Evolutionary conservation across 2,329 filamentous ascomycete genomes (phyloP).

Genomic region (Phoma sp.): DNA sequence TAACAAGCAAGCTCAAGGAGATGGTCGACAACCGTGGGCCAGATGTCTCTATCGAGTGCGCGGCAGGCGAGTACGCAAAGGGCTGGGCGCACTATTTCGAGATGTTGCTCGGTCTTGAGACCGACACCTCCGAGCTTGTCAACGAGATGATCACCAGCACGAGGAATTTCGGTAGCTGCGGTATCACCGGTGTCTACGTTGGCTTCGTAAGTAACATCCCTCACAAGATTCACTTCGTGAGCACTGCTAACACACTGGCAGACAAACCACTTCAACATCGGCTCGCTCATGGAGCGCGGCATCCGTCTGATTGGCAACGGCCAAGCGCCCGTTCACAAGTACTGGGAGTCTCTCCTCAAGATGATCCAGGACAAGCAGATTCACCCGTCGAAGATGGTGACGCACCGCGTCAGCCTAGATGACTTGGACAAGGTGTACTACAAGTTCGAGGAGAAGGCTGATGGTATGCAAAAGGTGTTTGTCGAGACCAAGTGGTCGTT

Average conservation of each 20-base stretch:
- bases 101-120: constrained; percentile 73
- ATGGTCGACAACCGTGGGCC: constrained; percentile 73
- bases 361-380: constrained; percentile 72
- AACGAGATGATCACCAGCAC: constrained; percentile 83
- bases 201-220: constrained; percentile 58
- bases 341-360: constrained; percentile 80
- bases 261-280: constrained; percentile 85
- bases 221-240: not conserved
- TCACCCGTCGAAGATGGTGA: constrained; percentile 81
- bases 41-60: constrained; percentile 76
- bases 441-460: constrained; percentile 73
- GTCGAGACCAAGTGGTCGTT: constrained; percentile 66
- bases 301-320: constrained; percentile 77
- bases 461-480: constrained; percentile 83
- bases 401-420: constrained; percentile 70
- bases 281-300: constrained; percentile 85
- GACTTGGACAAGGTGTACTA: constrained; percentile 61
- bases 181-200: constrained; percentile 76
- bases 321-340: constrained; percentile 78
- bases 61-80: constrained; percentile 69
- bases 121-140: constrained; percentile 81
- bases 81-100: constrained; percentile 68
- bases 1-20: constrained; percentile 76
- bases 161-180: constrained; percentile 74
- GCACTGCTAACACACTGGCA: constrained; percentile 33